Evolutionary conservation across 2,329 filamentous ascomycete species (phyloP).

Genomic region (Beauveria varroae): DNA sequence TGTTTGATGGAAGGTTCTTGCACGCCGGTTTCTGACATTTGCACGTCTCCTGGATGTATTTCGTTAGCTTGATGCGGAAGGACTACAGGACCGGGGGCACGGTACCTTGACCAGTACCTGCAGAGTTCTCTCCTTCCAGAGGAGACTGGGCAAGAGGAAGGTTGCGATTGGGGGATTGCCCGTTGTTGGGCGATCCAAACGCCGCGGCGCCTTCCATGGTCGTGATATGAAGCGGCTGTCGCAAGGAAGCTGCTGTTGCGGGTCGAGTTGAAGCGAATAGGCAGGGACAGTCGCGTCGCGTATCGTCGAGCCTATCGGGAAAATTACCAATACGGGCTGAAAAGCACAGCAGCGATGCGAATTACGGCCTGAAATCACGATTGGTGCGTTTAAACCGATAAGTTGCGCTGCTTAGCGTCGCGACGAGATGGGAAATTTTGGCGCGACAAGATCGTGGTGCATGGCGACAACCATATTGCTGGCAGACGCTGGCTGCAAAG

Average conservation of each 20-base stretch:
- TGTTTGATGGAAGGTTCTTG: constrained; percentile 49
- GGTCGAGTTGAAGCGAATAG: constrained; percentile 14
- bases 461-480: constrained; percentile 7
- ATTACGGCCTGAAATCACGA: constrained; percentile 5
- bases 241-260: constrained; percentile 14
- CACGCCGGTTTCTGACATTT: constrained; percentile 49
- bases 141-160: constrained; percentile 41
- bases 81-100: background rate
- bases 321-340: background rate
- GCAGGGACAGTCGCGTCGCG: constrained; percentile 10
- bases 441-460: constrained; percentile 12
- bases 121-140: constrained; percentile 36
- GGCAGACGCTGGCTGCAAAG: background rate
- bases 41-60: constrained; percentile 41
- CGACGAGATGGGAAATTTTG: constrained; percentile 15
- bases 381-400: constrained; percentile 8
- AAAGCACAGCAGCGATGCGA: constrained; percentile 11
- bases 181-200: constrained; percentile 51
- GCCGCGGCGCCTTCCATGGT: constrained; percentile 53
- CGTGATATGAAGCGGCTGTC: constrained; percentile 10
- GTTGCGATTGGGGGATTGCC: constrained; percentile 43
- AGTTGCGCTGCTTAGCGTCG: constrained; percentile 16
- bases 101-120: constrained; percentile 40
- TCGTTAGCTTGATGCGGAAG: background rate
- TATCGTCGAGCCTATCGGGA: constrained; percentile 7